Base-by-base conservation (phyloP, 179 eudicot species). In the Nepenthes alata region DNA sequence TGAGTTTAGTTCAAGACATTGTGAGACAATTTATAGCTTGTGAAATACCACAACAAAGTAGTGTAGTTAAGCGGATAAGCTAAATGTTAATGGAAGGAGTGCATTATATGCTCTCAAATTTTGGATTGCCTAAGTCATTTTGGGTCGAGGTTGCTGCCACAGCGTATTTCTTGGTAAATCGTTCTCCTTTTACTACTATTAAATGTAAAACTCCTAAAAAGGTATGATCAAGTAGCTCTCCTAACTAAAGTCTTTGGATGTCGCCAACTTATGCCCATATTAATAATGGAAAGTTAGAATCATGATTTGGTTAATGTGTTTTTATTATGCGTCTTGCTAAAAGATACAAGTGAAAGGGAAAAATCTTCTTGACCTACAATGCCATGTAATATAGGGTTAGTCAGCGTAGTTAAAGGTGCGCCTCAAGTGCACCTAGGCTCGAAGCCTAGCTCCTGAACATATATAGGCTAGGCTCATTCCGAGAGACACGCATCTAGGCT, bases 1-100 rank as follows among this genome's bases (percentile, higher is more conserved):
- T 10, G 68, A 69, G 9, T 74, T 69, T 38, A 56, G 60, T 61
- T n/a, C 37, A 5, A 47, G 78, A 63, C 6, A 67, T 67, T 55
- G 37, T 15, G 0, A 10, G 69, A 11, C 72, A 71, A 44, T 57
- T 2, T 2, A 62, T 37, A 36, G 58, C 58, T 1, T 41, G 11
- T 9, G 35, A 38, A 2, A 72, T 57, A 55, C 70, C 66, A 8
- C 62, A 71, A 4, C 67, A 62, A 12, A 72, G 61, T 67, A 59
- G 51, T 52, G 53, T 67, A 5, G 55, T 47, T 16, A 58, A 62
- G 41, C 16, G 25, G 11, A 67, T 67, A 44, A 62, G 53, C 11
- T 2, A 37, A 10, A 48, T 41, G 7, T 2, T 65, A 2, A 35
- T 57, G 2, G 55, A 65, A 36, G 50, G 53, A 65, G 47, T 39